Evolutionary conservation across 176 grass and related monocot species (phyloP), one percentile per base, ranked within the genome.

Genomic region (Puccinellia tenuiflora): DNA sequence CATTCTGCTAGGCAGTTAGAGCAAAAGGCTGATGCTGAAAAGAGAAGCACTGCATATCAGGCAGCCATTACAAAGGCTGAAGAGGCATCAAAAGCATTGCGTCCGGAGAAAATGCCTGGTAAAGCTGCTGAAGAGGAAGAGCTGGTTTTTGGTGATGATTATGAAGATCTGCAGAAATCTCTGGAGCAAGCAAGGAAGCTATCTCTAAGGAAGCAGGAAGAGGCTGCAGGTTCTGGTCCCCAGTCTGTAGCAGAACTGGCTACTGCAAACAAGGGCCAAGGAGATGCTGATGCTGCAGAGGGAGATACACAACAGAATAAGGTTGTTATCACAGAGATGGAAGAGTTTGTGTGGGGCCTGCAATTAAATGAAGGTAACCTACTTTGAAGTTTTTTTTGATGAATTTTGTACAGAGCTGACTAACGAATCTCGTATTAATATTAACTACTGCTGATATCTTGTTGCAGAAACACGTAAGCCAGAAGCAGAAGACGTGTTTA

Each of bases 91-190:
- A 91, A 83, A 88, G 85, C 90, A 82, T 76, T 94, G 88, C 88
- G 88, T 35, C 74, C 77, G 42, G 92, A 90, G 62, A 91, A 98
- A 79, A 75, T 52, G 56, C 76, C 24, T 21, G 25, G 79, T 53
- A 90, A 77, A 78, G 50, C 73, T 14, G 37, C 54, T 39, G 82
- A 88, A 79, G 92, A 86, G 22, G 83, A 88, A 73, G 64, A 87
- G 28, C 76, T 93, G 40, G 90, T 98, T 72, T 93, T 95, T 80
- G 92, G 96, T 87, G 96, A 93, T 1, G 96, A 98, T 81, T 98
- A 92, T 12, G 92, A 98, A 72, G 92, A 95, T 88, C 76, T 98
- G 21, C 92, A 93, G 54, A 90, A 73, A 80, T 95, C 90, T 78
- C 82, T 98, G 45, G 90, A 86, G 71, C 96, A 98, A 83, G 82